phyloP scores from a whole-genome alignment of 1,284 basidiomycete species.

The Cronartium ribicola region DNA sequence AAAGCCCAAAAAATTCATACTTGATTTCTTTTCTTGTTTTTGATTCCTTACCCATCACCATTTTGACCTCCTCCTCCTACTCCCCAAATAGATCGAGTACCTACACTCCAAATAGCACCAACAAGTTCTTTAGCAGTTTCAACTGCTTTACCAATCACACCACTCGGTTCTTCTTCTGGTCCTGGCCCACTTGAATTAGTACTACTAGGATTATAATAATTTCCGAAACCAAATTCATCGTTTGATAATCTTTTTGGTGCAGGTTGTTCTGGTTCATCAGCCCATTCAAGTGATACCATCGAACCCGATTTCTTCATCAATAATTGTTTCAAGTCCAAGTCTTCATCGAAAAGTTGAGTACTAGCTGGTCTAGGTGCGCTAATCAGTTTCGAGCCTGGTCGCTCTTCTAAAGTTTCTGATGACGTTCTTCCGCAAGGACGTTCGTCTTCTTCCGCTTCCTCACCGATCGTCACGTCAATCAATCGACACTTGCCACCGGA shows the following conservation, averaged over 20 bases:
- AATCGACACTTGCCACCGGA: constrained; percentile 10
- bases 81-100: constrained; percentile 36
- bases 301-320: not conserved
- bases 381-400: constrained; percentile 21
- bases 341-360: constrained; percentile 19
- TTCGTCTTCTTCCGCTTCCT: constrained; percentile 25
- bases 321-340: not conserved
- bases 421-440: not conserved
- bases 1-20: no score
- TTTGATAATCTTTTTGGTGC: constrained; percentile 23
- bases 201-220: constrained; percentile 43
- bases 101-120: constrained; percentile 44
- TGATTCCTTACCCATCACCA: not conserved
- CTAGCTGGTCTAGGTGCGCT: constrained; percentile 30
- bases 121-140: constrained; percentile 46
- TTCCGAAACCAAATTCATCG: constrained; percentile 45
- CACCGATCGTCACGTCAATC: constrained; percentile 20
- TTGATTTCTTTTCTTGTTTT: not conserved
- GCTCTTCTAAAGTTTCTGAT: not conserved
- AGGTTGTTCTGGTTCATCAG: constrained; percentile 10
- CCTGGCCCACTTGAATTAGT: not conserved
- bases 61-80: not conserved
- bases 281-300: not conserved
- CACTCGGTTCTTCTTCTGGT: constrained; percentile 30
- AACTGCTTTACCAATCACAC: constrained; percentile 45